A percentile compares a stretch with the other conserved stretches of the same genome.
These are phyloP conservation scores for Trichosanthes cucumerina DNA, from an alignment of 306 rosid species.

Conservation along the genomic window DNA sequence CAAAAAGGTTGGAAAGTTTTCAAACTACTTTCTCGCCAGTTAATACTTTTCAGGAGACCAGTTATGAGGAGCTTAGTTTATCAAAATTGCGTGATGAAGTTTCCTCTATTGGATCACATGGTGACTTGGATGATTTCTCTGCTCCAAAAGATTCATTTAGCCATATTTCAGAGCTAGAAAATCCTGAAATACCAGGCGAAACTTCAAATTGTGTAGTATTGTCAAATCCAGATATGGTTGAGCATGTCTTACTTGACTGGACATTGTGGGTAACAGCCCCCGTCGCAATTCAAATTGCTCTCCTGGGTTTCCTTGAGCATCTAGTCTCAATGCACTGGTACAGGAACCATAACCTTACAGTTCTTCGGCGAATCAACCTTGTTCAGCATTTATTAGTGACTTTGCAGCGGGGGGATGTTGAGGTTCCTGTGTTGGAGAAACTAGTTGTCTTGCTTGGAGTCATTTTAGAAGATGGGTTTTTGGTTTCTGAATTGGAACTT, in stretches of 20 bases:
- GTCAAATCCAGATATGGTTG: constrained; percentile 99
- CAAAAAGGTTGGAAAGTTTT: constrained; percentile 56
- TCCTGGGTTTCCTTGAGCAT: constrained; percentile 93
- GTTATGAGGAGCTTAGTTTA: constrained; percentile 65
- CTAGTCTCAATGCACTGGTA: constrained; percentile 99
- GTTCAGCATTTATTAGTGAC: constrained; percentile 97
- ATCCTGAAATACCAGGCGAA: constrained; percentile 61
- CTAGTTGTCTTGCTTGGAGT: constrained; percentile 95
- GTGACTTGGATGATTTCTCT: constrained; percentile 86
- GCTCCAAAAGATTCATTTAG: constrained; percentile 83
- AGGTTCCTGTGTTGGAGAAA: constrained; percentile 93
- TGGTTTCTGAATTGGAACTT: constrained; percentile 85
- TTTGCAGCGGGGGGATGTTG: constrained; percentile 96
- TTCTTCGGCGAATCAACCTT: constrained; percentile 84
- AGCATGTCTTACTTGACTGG: constrained; percentile 98
- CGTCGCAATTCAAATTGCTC: constrained; percentile 82
- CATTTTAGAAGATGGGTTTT: constrained; percentile 91
- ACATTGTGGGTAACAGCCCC: constrained; percentile 92
- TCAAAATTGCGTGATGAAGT: constrained; percentile 74
- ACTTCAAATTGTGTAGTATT: constrained; percentile 96
- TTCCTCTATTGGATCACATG: constrained; percentile 88
- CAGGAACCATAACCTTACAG: constrained; percentile 85
- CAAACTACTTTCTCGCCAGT: constrained; percentile 45
- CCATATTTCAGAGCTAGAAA: constrained; percentile 93
- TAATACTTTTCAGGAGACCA: constrained; percentile 46